Base-by-base conservation (phyloP, 2,329 filamentous ascomycete species). In the Thelonectria rubi region DNA sequence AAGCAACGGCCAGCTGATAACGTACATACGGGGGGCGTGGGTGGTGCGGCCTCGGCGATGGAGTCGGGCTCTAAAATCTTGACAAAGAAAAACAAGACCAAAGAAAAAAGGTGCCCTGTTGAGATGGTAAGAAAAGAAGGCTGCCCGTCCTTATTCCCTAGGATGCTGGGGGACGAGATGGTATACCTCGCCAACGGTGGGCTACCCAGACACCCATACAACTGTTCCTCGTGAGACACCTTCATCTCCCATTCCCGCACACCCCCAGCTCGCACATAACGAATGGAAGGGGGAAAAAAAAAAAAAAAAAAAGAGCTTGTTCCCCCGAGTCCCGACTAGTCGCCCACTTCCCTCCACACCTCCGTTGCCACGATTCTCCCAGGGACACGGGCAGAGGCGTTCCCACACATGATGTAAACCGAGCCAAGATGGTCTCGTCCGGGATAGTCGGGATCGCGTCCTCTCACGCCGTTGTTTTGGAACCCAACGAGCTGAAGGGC, bases 401-500 rank as follows among this genome's bases (percentile, higher is more conserved):
- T 42, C 20, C 51, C 50, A 58, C 62, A 46, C 55, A 60, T 64
- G 59, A 69, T 62, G 55, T 68, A 62, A 68, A 58, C 47, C 55
- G 43, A 54, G 52, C 62, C 52, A 37, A 26, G 15, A 17, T 32
- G 17, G 20, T 47, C 42, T 51, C 47, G 45, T 39, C 59, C 67
- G 68, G 65, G 42, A 58, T 48, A 57, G 53, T 62, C 66, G 66
- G 66, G 55, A 68, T 66, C 62, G 67, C 66, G 59, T 54, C 46
- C 42, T 60, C 21, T 58, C 49, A 62, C 54, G 40, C 49, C 57
- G 55, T 62, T 56, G 55, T 63, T 53, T 37, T 40, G 39, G 32
- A 12, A 17, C 34, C 24, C 14, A n/a, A 21, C 17, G 26, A 21
- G 40, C 46, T 37, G 26, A 37, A 45, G 24, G 24, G 14, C 34